These are phyloP conservation scores for Cryptococcus sp. DNA, from an alignment of 1,284 basidiomycete species.

Conservation along the genomic window DNA sequence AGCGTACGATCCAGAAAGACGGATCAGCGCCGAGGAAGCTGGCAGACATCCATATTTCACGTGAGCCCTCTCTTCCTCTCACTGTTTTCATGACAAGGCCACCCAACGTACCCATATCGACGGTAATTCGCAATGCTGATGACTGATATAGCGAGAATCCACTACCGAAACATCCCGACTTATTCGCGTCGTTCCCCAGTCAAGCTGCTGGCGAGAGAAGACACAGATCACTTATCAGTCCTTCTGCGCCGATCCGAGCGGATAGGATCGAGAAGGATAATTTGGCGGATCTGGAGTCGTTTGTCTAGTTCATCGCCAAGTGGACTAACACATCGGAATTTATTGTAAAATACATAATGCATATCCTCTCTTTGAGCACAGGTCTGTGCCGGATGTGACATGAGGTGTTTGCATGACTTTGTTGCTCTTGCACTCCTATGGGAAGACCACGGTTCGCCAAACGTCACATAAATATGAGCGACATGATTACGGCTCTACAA, in stretches of 20 bases:
- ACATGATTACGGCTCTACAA: constrained; percentile 57
- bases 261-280: constrained; percentile 27
- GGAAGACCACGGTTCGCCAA: neutral
- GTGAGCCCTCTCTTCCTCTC: constrained; percentile 56
- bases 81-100: too few relatives aligned
- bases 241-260: constrained; percentile 42
- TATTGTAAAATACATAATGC: neutral
- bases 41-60: constrained; percentile 88
- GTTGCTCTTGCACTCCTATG: too few relatives aligned
- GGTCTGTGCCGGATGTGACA: too few relatives aligned
- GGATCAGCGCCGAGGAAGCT: constrained; percentile 86
- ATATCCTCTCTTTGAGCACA: neutral
- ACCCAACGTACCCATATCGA: too few relatives aligned
- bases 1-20: constrained; percentile 80
- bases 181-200: constrained; percentile 95
- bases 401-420: too few relatives aligned
- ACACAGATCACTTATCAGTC: constrained; percentile 44
- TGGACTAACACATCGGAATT: neutral
- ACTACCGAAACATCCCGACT: constrained; percentile 92
- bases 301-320: constrained; percentile 29
- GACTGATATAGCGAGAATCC: constrained; percentile 73
- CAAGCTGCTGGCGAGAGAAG: constrained; percentile 87
- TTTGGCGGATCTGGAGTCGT: constrained; percentile 45
- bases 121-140: too few relatives aligned
- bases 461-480: neutral